Evolutionary conservation across 176 grass and related monocot genomes (phyloP).

Genomic region (Poa pratensis): DNA sequence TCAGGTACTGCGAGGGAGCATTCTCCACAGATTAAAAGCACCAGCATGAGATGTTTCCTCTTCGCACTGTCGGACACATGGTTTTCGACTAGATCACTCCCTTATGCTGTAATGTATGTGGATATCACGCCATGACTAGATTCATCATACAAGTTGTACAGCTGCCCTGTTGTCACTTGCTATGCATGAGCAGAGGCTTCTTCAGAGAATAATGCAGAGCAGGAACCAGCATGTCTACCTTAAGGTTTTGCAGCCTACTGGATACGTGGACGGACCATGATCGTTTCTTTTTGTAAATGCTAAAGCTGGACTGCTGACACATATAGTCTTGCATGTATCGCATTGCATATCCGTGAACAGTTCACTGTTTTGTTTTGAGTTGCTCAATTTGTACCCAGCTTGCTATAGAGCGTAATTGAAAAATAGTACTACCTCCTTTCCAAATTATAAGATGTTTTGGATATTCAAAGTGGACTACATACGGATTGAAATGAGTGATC

Average conservation of each 20-base stretch:
- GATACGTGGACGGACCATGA: background rate
- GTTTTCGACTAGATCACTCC: background rate
- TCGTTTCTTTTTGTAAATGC: background rate
- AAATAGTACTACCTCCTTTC: background rate
- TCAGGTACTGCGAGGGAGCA: conserved; percentile 87
- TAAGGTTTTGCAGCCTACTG: background rate
- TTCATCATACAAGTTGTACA: conserved; percentile 38
- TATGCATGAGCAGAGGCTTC: conserved; percentile 17
- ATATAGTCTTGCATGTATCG: background rate
- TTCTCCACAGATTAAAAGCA: conserved; percentile 73
- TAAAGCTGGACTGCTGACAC: background rate
- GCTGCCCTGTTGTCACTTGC: conserved; percentile 14
- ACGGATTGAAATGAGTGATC: no score
- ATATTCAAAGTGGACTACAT: no score
- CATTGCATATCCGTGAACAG: background rate
- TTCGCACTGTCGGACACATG: background rate
- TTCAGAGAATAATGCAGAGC: conserved; percentile 25
- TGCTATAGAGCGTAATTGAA: background rate
- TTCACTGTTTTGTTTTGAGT: background rate
- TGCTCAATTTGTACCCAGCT: background rate
- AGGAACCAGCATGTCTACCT: conserved; percentile 9
- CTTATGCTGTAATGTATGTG: background rate
- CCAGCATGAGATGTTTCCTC: background rate
- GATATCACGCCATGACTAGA: conserved; percentile 1
- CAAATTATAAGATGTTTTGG: no score